These are phyloP conservation scores for Dryas drummondii DNA, from an alignment of 306 rosid genomes.

Conservation along the genomic window DNA sequence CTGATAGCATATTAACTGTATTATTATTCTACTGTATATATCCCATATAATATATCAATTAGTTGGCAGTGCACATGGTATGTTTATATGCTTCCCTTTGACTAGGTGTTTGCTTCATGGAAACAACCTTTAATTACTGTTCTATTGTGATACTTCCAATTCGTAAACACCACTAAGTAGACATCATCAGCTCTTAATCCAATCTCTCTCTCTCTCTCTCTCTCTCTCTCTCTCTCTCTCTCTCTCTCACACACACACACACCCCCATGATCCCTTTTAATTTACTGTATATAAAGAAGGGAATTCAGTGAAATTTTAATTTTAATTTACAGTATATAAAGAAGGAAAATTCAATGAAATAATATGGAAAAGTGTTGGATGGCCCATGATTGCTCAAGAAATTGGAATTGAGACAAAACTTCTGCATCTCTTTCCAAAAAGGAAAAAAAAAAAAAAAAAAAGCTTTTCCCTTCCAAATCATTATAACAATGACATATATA, in stretches of 20 bases:
- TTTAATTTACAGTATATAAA: not conserved
- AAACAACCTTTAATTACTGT: slow-evolving; percentile 46
- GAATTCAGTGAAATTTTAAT: too few species aligned
- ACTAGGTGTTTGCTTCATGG: slow-evolving; percentile 53
- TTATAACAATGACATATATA: not conserved
- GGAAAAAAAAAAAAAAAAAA: not conserved
- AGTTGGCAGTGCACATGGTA: slow-evolving; percentile 81
- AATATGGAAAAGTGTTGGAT: not conserved
- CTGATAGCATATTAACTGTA: slow-evolving; percentile 16
- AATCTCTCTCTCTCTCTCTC: slow-evolving; percentile 1
- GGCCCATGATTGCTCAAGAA: not conserved
- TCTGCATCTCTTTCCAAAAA: not conserved
- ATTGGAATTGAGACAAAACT: not conserved
- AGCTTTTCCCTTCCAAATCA: not conserved
- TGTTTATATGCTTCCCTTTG: slow-evolving; percentile 53
- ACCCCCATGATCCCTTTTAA: too few species aligned
- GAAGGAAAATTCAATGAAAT: not conserved
- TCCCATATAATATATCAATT: slow-evolving; percentile 26
- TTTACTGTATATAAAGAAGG: too few species aligned
- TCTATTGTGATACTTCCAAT: slow-evolving; percentile 28
- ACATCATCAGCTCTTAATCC: not conserved
- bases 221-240: not conserved
- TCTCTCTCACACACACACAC: not conserved
- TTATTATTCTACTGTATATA: slow-evolving; percentile 25
- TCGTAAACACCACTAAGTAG: slow-evolving; percentile 9